These are phyloP conservation scores for Beauveria australis DNA, from an alignment of 2,329 filamentous ascomycete species.

Conservation along the genomic window DNA sequence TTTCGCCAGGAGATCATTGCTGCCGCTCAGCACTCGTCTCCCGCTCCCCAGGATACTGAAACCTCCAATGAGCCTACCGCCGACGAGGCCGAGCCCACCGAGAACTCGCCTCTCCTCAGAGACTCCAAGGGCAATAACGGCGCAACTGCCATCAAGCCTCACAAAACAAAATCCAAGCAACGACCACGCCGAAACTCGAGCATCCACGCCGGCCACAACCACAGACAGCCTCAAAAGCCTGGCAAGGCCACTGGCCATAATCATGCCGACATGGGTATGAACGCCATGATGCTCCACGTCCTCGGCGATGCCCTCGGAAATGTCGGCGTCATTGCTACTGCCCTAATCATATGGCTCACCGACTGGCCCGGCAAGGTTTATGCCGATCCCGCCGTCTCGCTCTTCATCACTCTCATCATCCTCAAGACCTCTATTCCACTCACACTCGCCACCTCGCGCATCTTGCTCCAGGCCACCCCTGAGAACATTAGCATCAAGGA, in stretches of 20 bases:
- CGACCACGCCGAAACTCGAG: constrained; percentile 38
- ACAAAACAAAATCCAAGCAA: constrained; percentile 20
- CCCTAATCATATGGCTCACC: constrained; percentile 86
- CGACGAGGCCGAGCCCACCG: constrained; percentile 34
- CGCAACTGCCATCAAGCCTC: constrained; percentile 15
- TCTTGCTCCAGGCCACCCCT: constrained; percentile 88
- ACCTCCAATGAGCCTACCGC: constrained; percentile 37
- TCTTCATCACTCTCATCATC: constrained; percentile 82
- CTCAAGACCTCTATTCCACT: constrained; percentile 69
- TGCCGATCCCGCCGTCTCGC: constrained; percentile 82
- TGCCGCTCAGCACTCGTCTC: constrained; percentile 50
- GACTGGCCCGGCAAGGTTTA: constrained; percentile 76
- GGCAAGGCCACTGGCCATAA: constrained; percentile 59
- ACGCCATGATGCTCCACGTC: constrained; percentile 67
- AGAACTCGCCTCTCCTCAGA: constrained; percentile 41
- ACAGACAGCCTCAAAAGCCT: constrained; percentile 62
- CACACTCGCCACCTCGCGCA: constrained; percentile 72
- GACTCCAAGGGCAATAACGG: constrained; percentile 24
- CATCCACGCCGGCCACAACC: constrained; percentile 67
- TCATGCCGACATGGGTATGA: constrained; percentile 93
- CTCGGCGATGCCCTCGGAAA: constrained; percentile 82
- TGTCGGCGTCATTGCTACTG: constrained; percentile 74
- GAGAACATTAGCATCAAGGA: constrained; percentile 81
- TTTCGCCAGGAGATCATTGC: constrained; percentile 90
- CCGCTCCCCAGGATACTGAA: constrained; percentile 43